A percentile compares a stretch with the other conserved stretches of the same genome.
phyloP scores from a whole-genome alignment of 192 early-diverging fungal genomes.

The Coemansia sp. region DNA sequence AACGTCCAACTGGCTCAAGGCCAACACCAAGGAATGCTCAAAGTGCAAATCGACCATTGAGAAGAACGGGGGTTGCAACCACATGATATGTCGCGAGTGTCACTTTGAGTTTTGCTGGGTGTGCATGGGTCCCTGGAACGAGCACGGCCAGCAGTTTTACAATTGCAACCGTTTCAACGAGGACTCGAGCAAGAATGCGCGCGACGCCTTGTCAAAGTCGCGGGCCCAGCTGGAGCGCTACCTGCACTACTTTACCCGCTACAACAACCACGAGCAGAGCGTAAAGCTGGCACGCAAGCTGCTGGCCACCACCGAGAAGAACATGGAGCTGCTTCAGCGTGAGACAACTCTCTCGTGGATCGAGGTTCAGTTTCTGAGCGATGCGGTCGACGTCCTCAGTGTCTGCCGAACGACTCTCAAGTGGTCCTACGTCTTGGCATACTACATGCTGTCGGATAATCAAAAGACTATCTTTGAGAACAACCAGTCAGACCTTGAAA shows the following conservation, averaged over 20 bases:
- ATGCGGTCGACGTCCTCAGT: slow-evolving; percentile 85
- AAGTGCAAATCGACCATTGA: slow-evolving; percentile 95
- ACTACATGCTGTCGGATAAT: slow-evolving; percentile 83
- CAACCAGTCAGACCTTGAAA: slow-evolving; percentile 97
- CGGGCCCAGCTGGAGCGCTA: slow-evolving; percentile 86
- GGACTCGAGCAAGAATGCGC: slow-evolving; percentile 76
- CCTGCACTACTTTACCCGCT: slow-evolving; percentile 96
- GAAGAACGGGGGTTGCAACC: slow-evolving; percentile 99
- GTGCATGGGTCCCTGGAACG: slow-evolving; percentile 94
- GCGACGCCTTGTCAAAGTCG: slow-evolving; percentile 83
- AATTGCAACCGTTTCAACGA: slow-evolving; percentile 98
- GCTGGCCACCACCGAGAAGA: slow-evolving; percentile 44
- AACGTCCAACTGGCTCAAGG: slow-evolving; percentile 96
- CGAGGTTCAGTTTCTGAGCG: slow-evolving; percentile 94
- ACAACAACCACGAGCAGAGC: slow-evolving; percentile 95
- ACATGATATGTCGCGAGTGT: slow-evolving; percentile 99
- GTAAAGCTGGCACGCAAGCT: slow-evolving; percentile 81
- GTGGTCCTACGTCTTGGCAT: slow-evolving; percentile 98
- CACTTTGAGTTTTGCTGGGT: slow-evolving; percentile 99
- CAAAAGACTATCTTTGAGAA: slow-evolving; percentile 91
- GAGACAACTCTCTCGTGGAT: slow-evolving; percentile 91
- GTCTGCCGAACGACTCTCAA: slow-evolving; percentile 88
- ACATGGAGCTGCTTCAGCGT: slow-evolving; percentile 94
- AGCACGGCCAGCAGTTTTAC: slow-evolving; percentile 95
- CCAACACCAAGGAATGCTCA: slow-evolving; percentile 90